These are phyloP conservation scores for Aureobasidium sp. DNA, from an alignment of 2,329 filamentous ascomycete genomes.

Conservation along the genomic window DNA sequence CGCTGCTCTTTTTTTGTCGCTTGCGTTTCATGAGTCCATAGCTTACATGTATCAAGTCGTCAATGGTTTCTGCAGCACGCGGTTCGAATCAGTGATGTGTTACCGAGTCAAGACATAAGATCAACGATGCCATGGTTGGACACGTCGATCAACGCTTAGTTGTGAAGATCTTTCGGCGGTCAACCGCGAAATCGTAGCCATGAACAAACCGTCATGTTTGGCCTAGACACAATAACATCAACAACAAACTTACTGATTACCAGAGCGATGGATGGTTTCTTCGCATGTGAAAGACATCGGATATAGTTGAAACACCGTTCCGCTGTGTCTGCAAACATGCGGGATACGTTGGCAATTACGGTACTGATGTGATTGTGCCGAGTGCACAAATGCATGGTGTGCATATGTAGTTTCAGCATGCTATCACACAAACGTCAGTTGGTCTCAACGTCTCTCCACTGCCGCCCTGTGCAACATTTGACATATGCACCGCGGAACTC, in stretches of 20 bases:
- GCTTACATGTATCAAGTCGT: constrained; percentile 58
- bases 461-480: constrained; percentile 57
- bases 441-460: neutral
- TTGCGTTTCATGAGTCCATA: constrained; percentile 55
- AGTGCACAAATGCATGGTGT: constrained; percentile 77
- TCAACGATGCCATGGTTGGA: neutral
- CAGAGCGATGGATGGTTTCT: constrained; percentile 53
- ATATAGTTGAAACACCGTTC: constrained; percentile 61
- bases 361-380: constrained; percentile 63
- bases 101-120: neutral
- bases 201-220: neutral
- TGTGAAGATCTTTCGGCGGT: neutral
- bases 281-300: constrained; percentile 49
- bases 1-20: constrained; percentile 32
- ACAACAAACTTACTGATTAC: constrained; percentile 46
- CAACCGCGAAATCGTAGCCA: neutral
- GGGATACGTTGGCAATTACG: constrained; percentile 66
- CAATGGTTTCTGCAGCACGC: constrained; percentile 53
- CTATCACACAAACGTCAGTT: constrained; percentile 24
- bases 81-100: constrained; percentile 7
- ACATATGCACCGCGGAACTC: constrained; percentile 21
- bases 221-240: neutral
- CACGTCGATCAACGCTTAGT: constrained; percentile 3
- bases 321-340: constrained; percentile 70
- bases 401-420: constrained; percentile 76